Percentiles rank a stretch among this genome's conserved stretches.
Evolutionary conservation across 2,329 filamentous ascomycete species (phyloP).

Genomic region (Fusarium coffeatum): DNA sequence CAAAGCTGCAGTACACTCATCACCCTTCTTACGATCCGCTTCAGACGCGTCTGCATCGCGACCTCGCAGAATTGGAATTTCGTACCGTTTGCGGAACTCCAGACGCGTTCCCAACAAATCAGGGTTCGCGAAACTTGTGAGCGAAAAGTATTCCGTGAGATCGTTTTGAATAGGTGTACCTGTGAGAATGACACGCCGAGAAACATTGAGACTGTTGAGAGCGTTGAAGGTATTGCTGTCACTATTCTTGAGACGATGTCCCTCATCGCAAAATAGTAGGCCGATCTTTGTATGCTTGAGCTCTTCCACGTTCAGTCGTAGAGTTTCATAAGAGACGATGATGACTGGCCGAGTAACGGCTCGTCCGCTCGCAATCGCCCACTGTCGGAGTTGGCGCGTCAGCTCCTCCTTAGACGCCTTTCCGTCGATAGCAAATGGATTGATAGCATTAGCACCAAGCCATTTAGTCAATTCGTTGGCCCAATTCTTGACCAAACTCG

Average conservation of each 20-base stretch:
- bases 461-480: constrained; percentile 97
- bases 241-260: constrained; percentile 94
- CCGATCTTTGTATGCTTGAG: constrained; percentile 92
- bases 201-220: constrained; percentile 89
- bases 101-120: constrained; percentile 86
- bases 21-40: constrained; percentile 81
- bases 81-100: constrained; percentile 94
- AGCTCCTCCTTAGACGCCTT: constrained; percentile 96
- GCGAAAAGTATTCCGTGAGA: constrained; percentile 95
- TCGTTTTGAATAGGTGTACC: constrained; percentile 99
- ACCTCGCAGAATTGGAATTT: constrained; percentile 90
- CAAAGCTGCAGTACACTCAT: constrained; percentile 84
- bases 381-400: constrained; percentile 89
- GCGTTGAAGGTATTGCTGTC: constrained; percentile 96
- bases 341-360: constrained; percentile 91
- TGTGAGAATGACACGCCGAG: constrained; percentile 90
- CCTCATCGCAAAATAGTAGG: constrained; percentile 93
- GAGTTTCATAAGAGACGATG: constrained; percentile 97
- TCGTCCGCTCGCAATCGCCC: constrained; percentile 92
- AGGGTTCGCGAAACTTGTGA: constrained; percentile 97
- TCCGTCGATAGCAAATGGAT: constrained; percentile 94
- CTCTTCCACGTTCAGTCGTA: constrained; percentile 90
- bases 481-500: constrained; percentile 97
- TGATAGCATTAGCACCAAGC: constrained; percentile 91
- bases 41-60: constrained; percentile 92